These are phyloP conservation scores for Salvia miltiorrhiza DNA, from an alignment of 257 asterid species.

Conservation along the genomic window DNA sequence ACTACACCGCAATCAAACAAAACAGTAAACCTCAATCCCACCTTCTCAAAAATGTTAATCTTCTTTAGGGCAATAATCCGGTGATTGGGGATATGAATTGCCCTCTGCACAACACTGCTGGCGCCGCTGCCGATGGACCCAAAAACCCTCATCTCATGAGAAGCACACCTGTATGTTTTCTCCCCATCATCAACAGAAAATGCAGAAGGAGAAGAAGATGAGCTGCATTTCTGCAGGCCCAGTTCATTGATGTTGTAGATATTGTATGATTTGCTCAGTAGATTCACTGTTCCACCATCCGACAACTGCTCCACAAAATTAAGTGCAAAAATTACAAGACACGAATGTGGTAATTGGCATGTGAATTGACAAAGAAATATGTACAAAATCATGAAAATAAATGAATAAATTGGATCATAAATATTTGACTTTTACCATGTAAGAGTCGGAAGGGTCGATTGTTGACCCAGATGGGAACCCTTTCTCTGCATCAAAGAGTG, in stretches of 20 bases:
- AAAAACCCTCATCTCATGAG: slow-evolving; percentile 90
- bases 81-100: slow-evolving; percentile 93
- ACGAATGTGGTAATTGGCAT: background rate
- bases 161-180: slow-evolving; percentile 87
- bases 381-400: background rate
- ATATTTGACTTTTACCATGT: slow-evolving; percentile 37
- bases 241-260: slow-evolving; percentile 90
- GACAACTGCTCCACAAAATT: slow-evolving; percentile 48
- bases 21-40: background rate
- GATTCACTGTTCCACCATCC: slow-evolving; percentile 85
- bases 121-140: slow-evolving; percentile 97
- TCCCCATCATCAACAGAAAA: slow-evolving; percentile 59
- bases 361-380: slow-evolving; percentile 1
- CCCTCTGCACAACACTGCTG: slow-evolving; percentile 98
- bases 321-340: background rate
- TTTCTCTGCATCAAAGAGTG: slow-evolving; percentile 93
- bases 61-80: slow-evolving; percentile 95
- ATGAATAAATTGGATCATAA: background rate
- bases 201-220: slow-evolving; percentile 60
- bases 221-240: slow-evolving; percentile 78
- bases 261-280: slow-evolving; percentile 90
- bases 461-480: slow-evolving; percentile 81
- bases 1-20: background rate
- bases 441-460: slow-evolving; percentile 81
- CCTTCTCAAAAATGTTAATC: slow-evolving; percentile 97